Conservation (phyloP, 306 rosid species). For the Casuarina equisetifolia region DNA sequence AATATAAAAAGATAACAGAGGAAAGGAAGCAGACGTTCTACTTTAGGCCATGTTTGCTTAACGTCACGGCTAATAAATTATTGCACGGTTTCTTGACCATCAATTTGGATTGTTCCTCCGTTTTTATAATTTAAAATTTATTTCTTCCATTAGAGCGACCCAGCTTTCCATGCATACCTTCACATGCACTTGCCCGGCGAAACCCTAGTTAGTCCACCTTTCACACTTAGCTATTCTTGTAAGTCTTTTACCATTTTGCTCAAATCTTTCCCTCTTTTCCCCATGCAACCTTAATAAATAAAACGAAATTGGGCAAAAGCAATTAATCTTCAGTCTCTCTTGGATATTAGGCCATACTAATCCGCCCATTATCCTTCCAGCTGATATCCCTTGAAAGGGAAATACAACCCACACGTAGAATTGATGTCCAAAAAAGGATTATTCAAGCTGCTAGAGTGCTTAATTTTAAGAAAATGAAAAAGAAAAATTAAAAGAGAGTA, state of each 20-base stretch:
- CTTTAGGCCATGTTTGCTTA: slow-evolving; percentile 54
- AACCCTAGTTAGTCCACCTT: slow-evolving; percentile 30
- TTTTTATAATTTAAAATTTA: slow-evolving; percentile 36
- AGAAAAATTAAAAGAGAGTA: too few relatives aligned
- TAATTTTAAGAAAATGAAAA: too few relatives aligned
- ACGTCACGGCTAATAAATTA: slow-evolving; percentile 61
- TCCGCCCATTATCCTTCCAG: too few relatives aligned
- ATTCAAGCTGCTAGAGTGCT: too few relatives aligned
- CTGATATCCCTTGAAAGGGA: too few relatives aligned
- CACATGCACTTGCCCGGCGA: slow-evolving; percentile 61
- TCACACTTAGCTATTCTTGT: slow-evolving; percentile 24
- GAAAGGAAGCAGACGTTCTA: slow-evolving; percentile 29
- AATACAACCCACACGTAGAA: too few relatives aligned
- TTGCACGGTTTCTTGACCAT: slow-evolving; percentile 54
- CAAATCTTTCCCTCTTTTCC: slow-evolving; percentile 6
- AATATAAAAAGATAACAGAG: slow-evolving; percentile 39
- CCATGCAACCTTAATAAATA: not conserved
- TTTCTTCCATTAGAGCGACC: slow-evolving; percentile 46
- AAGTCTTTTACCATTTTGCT: slow-evolving; percentile 17
- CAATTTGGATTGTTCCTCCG: slow-evolving; percentile 50
- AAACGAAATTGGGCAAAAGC: too few relatives aligned
- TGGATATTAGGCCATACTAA: too few relatives aligned
- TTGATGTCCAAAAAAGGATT: too few relatives aligned
- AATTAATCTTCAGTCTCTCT: too few relatives aligned
- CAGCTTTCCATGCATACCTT: slow-evolving; percentile 71